Conservation (phyloP, 441 rosid genomes). For the Macaranga tanarius region DNA sequence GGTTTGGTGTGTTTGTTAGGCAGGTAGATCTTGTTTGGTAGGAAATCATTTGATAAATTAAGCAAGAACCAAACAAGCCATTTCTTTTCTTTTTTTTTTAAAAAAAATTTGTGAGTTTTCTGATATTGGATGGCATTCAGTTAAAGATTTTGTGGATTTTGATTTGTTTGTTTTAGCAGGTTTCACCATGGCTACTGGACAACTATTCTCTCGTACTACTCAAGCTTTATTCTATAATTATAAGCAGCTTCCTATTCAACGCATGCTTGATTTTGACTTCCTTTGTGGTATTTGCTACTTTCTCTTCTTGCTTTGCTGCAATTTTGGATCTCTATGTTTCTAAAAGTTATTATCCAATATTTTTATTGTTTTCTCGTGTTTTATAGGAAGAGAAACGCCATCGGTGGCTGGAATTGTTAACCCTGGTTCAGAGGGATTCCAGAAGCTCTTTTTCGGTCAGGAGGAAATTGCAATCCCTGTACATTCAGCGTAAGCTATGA, state of each 20-base stretch:
- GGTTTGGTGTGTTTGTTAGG: background rate
- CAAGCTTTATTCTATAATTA: constrained; percentile 90
- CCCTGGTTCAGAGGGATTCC: constrained; percentile 96
- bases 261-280: constrained; percentile 99
- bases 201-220: constrained; percentile 76
- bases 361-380: background rate
- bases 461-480: constrained; percentile 98
- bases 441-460: constrained; percentile 91
- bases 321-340: background rate
- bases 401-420: constrained; percentile 94
- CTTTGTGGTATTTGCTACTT: constrained; percentile 62
- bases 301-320: background rate
- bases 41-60: background rate
- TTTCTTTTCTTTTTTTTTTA: background rate
- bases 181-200: constrained; percentile 83
- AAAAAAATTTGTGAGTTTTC: constrained; percentile 12
- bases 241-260: constrained; percentile 95
- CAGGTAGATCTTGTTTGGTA: constrained; percentile 9
- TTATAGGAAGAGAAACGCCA: constrained; percentile 84
- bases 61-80: background rate
- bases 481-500: constrained; percentile 60
- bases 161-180: constrained; percentile 24
- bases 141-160: background rate
- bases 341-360: background rate
- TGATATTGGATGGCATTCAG: constrained; percentile 7